These are phyloP conservation scores for Hansenula sp. DNA, from an alignment of 1,139 yeast genomes.

Conservation along the genomic window DNA sequence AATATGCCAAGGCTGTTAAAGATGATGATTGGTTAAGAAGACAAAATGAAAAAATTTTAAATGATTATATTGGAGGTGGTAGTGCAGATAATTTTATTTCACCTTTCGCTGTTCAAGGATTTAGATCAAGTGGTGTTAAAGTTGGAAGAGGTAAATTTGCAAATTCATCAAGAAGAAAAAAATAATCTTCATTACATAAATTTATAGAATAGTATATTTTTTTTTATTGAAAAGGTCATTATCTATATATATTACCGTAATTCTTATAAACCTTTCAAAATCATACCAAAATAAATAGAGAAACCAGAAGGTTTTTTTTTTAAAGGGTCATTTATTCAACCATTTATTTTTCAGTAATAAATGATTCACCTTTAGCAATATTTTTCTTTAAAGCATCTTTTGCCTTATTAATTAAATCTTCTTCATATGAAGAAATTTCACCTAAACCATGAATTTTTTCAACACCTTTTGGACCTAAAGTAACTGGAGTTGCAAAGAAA, in stretches of 20 bases:
- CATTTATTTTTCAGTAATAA: slow-evolving; percentile 17
- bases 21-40: slow-evolving; percentile 85
- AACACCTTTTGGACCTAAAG: slow-evolving; percentile 87
- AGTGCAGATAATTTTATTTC: slow-evolving; percentile 87
- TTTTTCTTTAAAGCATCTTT: slow-evolving; percentile 77
- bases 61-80: slow-evolving; percentile 92
- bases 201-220: too few species aligned
- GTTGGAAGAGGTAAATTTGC: slow-evolving; percentile 83
- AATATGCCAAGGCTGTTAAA: slow-evolving; percentile 82
- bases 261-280: too few species aligned
- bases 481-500: slow-evolving; percentile 90
- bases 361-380: slow-evolving; percentile 64
- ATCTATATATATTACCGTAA: too few species aligned
- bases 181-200: background rate
- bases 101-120: slow-evolving; percentile 76
- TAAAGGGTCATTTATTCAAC: background rate
- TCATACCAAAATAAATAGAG: too few species aligned
- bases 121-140: slow-evolving; percentile 63
- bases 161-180: slow-evolving; percentile 51
- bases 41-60: slow-evolving; percentile 78
- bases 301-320: background rate
- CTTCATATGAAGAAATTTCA: slow-evolving; percentile 53
- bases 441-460: slow-evolving; percentile 68
- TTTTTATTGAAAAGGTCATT: too few species aligned
- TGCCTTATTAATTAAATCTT: slow-evolving; percentile 73